Base-by-base conservation (phyloP, 371 early-diverging fungal genomes). In the Lichtheimia ramosa region DNA sequence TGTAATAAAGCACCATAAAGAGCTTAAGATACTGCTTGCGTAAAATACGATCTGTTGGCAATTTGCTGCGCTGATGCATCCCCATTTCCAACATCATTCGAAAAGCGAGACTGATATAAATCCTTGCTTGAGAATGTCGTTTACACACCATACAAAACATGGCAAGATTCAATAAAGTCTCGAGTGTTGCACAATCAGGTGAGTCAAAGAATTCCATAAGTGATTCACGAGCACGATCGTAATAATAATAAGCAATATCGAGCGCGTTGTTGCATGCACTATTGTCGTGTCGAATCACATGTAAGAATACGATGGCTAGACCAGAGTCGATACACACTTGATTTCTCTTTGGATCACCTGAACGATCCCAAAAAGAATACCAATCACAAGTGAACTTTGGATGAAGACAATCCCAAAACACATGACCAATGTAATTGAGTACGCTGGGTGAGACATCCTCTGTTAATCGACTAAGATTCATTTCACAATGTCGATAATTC, bases 381-480 rank as follows among this genome's bases (percentile, higher is more conserved):
- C 74, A 74, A 39, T 79, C 76, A 16, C 61, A 66, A 16, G 72
- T 63, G 48, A 75, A 74, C 53, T 79, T 75, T 16, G 79, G 79
- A 52, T 75, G 76, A 12, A 74, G 56, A 52, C 79, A 79, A 46
- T 79, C 74, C 76, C 76, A 75, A 48, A 72, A 74, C 8, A 71
- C 65, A 43, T 76, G 74, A n/a, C 74, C 74, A 24, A 70, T 69
- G 42, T 72, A 70, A 7, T 70, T 56, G 15, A 79, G 61, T 5
- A 72, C 59, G 24, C 63, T 57, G 1, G 76, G 74, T 5, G 76
- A 68, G 5, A 79, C 73, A 51, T 75, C 65, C 28, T 74, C 70
- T 2, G 75, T 65, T 15, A 78, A 28, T 8, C 58, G 53, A n/a
- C 56, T 65, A 0, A 73, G 12, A 28, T 73, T 66, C 59, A 70